Evolutionary conservation across 768 basidiomycete species (phyloP).

Genomic region (Amanita thiersii): DNA sequence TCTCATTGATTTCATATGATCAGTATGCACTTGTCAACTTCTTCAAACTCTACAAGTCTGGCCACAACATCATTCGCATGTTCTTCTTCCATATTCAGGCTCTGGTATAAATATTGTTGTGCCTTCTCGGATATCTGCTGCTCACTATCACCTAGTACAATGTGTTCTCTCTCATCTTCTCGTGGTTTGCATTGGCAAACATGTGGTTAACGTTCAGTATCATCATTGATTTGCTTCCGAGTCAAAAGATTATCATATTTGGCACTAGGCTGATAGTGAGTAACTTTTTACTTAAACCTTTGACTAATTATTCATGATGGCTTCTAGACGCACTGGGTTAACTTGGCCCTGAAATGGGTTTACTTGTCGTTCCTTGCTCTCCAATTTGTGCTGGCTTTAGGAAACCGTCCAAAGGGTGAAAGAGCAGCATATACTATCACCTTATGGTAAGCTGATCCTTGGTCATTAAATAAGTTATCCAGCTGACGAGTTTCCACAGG

Average conservation of each 20-base stretch:
- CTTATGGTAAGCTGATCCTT: conserved; percentile 43
- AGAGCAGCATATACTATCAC: conserved; percentile 63
- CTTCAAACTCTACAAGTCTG: conserved; percentile 78
- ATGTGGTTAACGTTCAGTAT: conserved; percentile 95
- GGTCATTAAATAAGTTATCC: background rate
- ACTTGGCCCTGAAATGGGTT: conserved; percentile 75
- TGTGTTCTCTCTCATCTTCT: conserved; percentile 75
- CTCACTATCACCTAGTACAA: conserved; percentile 52
- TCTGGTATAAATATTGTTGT: conserved; percentile 42
- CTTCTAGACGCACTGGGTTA: conserved; percentile 81
- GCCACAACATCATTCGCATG: conserved; percentile 87
- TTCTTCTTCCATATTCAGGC: conserved; percentile 96
- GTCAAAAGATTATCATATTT: conserved; percentile 49
- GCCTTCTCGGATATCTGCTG: background rate
- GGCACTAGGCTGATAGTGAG: conserved; percentile 64
- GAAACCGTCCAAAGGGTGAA: conserved; percentile 87
- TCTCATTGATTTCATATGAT: conserved; percentile 5
- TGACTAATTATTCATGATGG: conserved; percentile 1
- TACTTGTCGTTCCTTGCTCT: conserved; percentile 81
- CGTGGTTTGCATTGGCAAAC: conserved; percentile 91
- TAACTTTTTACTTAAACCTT: conserved; percentile 8
- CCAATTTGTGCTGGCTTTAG: conserved; percentile 57
- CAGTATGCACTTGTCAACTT: conserved; percentile 93
- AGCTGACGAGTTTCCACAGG: conserved; percentile 26
- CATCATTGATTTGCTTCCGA: conserved; percentile 81